Conservation (phyloP, 2,329 filamentous ascomycete genomes). For the Decorospora gaudefroyi region DNA sequence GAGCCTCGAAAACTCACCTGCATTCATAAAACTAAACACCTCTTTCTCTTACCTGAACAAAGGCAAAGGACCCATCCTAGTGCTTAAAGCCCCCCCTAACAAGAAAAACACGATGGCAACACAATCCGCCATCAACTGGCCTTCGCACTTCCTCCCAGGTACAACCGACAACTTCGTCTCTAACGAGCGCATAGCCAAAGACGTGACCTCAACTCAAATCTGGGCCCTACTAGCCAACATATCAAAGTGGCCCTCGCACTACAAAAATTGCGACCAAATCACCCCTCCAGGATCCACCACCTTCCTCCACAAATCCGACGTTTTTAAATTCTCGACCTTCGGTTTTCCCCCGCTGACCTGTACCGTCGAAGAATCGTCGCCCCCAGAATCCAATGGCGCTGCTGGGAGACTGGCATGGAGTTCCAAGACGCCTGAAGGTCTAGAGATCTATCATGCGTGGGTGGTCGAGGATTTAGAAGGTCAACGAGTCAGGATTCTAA, state of each 20-base stretch:
- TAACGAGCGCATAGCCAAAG: constrained; percentile 41
- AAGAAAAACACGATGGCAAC: constrained; percentile 13
- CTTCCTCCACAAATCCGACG: constrained; percentile 31
- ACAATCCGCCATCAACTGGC: constrained; percentile 42
- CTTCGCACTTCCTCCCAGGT: constrained; percentile 39
- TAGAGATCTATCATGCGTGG: constrained; percentile 47
- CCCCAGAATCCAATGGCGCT: constrained; percentile 27
- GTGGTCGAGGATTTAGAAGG: constrained; percentile 41
- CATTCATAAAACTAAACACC: no score
- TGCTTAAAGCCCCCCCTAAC: no score
- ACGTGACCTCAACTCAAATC: constrained; percentile 35
- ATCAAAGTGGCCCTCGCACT: constrained; percentile 43
- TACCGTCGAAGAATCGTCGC: constrained; percentile 20
- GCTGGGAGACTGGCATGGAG: constrained; percentile 27
- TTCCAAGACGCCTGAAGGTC: constrained; percentile 26
- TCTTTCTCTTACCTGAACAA: no score
- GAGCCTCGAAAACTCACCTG: no score
- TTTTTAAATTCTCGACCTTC: constrained; percentile 46
- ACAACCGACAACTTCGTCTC: constrained; percentile 47
- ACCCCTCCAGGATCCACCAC: constrained; percentile 29
- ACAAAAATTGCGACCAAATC: constrained; percentile 40
- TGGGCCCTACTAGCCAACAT: constrained; percentile 43
- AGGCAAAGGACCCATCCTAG: no score
- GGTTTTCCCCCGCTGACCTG: constrained; percentile 42
- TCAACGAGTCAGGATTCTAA: constrained; percentile 42